A percentile compares a stretch with the other conserved stretches of the same genome.
Conservation (phyloP, 2,329 filamentous ascomycete species). For the Neobulgaria alba region DNA sequence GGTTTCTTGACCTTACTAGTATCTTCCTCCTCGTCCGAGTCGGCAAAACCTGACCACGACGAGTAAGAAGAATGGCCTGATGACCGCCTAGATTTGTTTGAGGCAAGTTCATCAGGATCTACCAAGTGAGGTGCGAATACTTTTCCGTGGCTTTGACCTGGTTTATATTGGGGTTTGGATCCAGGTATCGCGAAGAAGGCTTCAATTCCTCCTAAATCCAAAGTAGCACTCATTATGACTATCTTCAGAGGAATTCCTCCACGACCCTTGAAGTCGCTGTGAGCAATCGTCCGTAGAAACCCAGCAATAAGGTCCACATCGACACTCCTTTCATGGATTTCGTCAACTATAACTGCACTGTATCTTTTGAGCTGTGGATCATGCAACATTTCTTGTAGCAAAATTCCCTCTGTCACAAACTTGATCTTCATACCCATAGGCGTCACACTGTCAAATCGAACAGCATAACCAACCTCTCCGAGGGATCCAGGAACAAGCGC, state of each 20-base stretch:
- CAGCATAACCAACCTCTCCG: constrained; percentile 76
- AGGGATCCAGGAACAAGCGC: constrained; percentile 39
- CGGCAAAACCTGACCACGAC: constrained; percentile 20
- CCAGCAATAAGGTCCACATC: constrained; percentile 89
- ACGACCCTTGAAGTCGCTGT: constrained; percentile 51
- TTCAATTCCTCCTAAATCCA: constrained; percentile 71
- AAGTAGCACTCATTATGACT: constrained; percentile 94
- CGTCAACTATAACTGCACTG: constrained; percentile 85
- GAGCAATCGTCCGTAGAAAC: constrained; percentile 72
- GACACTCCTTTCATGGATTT: constrained; percentile 92
- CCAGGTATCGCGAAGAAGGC: constrained; percentile 54
- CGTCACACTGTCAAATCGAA: constrained; percentile 83
- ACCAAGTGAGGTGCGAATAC: constrained; percentile 19
- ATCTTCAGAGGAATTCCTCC: constrained; percentile 75
- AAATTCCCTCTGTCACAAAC: constrained; percentile 92
- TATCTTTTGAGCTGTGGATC: constrained; percentile 80
- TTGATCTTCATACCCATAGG: constrained; percentile 82
- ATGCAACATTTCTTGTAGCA: constrained; percentile 84
- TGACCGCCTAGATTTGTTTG: background rate
- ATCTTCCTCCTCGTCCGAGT: constrained; percentile 9
- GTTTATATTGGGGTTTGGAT: constrained; percentile 23
- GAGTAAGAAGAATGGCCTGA: constrained; percentile 7
- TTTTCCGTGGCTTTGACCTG: constrained; percentile 21
- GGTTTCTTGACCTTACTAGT: background rate
- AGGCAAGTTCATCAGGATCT: constrained; percentile 9